Evolutionary conservation across 2,329 filamentous ascomycete species (phyloP).

Genomic region (Xylariaceae sp.): DNA sequence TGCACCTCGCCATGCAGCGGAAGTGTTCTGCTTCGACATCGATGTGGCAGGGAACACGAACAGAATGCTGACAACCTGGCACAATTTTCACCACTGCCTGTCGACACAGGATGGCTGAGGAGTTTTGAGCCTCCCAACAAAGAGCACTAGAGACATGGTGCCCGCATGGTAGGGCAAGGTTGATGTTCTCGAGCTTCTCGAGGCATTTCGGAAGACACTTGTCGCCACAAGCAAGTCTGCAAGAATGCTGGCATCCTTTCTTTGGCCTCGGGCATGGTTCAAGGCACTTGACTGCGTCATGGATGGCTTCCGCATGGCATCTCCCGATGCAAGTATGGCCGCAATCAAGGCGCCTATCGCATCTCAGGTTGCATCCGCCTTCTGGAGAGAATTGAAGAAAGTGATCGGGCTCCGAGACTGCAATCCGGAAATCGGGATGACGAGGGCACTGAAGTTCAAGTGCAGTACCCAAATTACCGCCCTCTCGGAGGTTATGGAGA

Average conservation of each 20-base stretch:
- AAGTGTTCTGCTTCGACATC: constrained; percentile 40
- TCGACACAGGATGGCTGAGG: constrained; percentile 43
- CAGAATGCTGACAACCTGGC: constrained; percentile 50
- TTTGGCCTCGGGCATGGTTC: constrained; percentile 39
- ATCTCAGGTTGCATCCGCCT: constrained; percentile 54
- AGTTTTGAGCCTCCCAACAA: constrained; percentile 42
- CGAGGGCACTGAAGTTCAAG: constrained; percentile 52
- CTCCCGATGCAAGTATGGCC: constrained; percentile 42
- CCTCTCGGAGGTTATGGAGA: constrained; percentile 42
- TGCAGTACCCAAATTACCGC: constrained; percentile 41
- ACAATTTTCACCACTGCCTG: constrained; percentile 42
- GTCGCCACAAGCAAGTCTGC: constrained; percentile 39
- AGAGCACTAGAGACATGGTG: constrained; percentile 29
- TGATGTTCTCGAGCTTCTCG: constrained; percentile 24
- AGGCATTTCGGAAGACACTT: constrained; percentile 34
- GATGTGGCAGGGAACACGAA: constrained; percentile 44
- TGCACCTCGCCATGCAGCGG: constrained; percentile 46
- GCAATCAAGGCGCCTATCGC: constrained; percentile 43
- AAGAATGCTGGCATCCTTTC: constrained; percentile 40
- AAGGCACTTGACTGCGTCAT: constrained; percentile 41
- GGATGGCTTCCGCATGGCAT: constrained; percentile 45
- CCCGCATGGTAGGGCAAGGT: constrained; percentile 36
- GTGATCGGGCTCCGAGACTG: constrained; percentile 50
- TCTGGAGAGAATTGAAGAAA: constrained; percentile 55
- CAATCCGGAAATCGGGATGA: constrained; percentile 49